Evolutionary conservation across 2,329 filamentous ascomycete genomes (phyloP).

Genomic region (Botrytis deweyae): DNA sequence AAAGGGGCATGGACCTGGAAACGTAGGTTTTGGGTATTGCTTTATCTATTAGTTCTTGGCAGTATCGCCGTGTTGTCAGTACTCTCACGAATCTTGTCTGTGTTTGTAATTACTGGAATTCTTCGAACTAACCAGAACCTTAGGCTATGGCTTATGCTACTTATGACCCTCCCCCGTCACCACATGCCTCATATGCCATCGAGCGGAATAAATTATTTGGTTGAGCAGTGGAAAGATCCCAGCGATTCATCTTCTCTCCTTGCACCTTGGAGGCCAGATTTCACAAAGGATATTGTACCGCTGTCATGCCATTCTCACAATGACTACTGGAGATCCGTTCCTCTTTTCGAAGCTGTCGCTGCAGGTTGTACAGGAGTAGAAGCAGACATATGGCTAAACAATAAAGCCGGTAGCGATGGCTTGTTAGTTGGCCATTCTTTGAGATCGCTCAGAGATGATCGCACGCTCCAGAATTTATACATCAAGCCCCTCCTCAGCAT

Average conservation of each 20-base stretch:
- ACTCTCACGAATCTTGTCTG: neutral
- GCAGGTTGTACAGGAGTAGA: constrained; percentile 58
- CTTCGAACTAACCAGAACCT: neutral
- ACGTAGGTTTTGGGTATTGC: neutral
- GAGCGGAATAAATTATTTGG: neutral
- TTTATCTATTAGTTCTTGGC: neutral
- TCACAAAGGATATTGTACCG: constrained; percentile 6
- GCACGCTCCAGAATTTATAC: constrained; percentile 58
- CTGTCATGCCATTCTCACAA: constrained; percentile 47
- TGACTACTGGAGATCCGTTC: constrained; percentile 53
- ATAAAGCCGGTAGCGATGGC: constrained; percentile 42
- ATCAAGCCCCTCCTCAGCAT: constrained; percentile 58
- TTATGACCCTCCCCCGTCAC: neutral
- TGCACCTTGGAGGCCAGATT: neutral
- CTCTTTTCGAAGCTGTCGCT: constrained; percentile 52
- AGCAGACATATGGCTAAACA: constrained; percentile 60
- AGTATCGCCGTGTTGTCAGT: constrained; percentile 10
- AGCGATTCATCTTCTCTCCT: neutral
- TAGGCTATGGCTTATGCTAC: neutral
- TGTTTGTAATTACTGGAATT: too few species aligned
- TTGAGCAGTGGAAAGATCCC: neutral
- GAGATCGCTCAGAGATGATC: constrained; percentile 49
- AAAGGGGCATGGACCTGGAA: neutral
- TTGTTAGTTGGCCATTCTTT: constrained; percentile 58
- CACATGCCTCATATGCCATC: neutral